Conservation (phyloP, 1,139 yeast species). For the Arxiozyma telluris region DNA sequence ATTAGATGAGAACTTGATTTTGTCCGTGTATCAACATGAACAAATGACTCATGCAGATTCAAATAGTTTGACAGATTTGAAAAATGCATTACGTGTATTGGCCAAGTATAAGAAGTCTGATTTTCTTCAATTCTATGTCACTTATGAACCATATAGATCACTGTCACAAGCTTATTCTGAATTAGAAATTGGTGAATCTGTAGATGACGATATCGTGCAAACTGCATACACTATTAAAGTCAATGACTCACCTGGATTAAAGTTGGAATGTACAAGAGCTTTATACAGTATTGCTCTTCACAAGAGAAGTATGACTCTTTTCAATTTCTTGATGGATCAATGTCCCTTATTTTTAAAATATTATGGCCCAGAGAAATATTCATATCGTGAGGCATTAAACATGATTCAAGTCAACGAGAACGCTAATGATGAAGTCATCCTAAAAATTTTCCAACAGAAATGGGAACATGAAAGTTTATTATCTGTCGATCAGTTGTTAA, state of each 20-base stretch:
- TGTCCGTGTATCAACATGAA: conserved; percentile 41
- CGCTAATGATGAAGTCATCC: conserved; percentile 48
- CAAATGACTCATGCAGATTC: conserved; percentile 24
- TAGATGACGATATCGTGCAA: conserved; percentile 67
- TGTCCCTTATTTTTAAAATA: conserved; percentile 26
- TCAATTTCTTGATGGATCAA: conserved; percentile 27
- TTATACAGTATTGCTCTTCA: conserved; percentile 51
- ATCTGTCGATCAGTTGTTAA: conserved; percentile 36
- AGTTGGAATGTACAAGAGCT: conserved; percentile 36
- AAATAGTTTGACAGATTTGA: conserved; percentile 28
- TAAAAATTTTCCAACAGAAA: conserved; percentile 46
- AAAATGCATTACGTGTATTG: conserved; percentile 37
- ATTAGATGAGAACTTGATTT: conserved; percentile 37
- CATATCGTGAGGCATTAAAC: conserved; percentile 35
- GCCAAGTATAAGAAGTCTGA: conserved; percentile 41
- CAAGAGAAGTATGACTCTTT: conserved; percentile 39
- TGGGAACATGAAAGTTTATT: conserved; percentile 29
- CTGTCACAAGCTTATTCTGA: conserved; percentile 50
- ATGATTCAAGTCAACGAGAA: conserved; percentile 37
- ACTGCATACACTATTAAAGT: conserved; percentile 60
- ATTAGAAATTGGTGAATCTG: conserved; percentile 52
- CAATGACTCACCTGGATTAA: conserved; percentile 39
- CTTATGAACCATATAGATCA: conserved; percentile 45
- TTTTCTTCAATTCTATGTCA: conserved; percentile 38
- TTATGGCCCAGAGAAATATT: conserved; percentile 21